Base-by-base conservation (phyloP, 2,329 filamentous ascomycete species). In the Pyrenochaeta sp. region DNA sequence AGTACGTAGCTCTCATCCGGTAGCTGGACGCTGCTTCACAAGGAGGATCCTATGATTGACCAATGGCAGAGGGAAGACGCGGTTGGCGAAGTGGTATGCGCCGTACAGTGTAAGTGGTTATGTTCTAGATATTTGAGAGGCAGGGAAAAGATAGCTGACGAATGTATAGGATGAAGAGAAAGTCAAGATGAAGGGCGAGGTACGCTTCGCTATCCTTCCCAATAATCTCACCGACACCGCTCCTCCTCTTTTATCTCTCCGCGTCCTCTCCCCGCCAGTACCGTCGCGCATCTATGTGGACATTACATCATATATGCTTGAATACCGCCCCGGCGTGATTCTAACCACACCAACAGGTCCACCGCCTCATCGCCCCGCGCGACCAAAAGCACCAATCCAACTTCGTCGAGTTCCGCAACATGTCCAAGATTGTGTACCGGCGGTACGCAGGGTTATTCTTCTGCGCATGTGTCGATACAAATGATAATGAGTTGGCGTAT, bases 361-460 rank as follows among this genome's bases (percentile, higher is more conserved):
- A 99, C 85, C 93, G 95, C 63, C 92, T 99, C 68, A 94, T 99
- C 61, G 95, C 95, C 0, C 95, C 95, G 6, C 91, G 95, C 75
- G 95, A 99, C 81, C 95, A 99, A 78, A 99, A 99, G 78, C 97
- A 99, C 84, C 95, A 99, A 79, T 97, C 93, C 81, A 99, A 99
- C 83, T 99, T 99, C 75, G 95, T 99, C 85, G 95, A 99, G 71
- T 89, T 89, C 82, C 91, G 92, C 67, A 91, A 93, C 81, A 93
- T 79, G 68, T 80, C 94, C 77, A 98, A 97, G 83, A 91, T 99
- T 71, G 92, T 99, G 52, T 99, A 99, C 83, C 90, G 96, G 44
- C 91, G 95, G 62, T 99, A 99, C 81, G 95, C 95, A 0, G 95
- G 95, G 0, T 88, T 99, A 58, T 99, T 99, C 87, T 99, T 99